Conservation (phyloP, 768 basidiomycete genomes). For the Gloeostereum incarnatum region DNA sequence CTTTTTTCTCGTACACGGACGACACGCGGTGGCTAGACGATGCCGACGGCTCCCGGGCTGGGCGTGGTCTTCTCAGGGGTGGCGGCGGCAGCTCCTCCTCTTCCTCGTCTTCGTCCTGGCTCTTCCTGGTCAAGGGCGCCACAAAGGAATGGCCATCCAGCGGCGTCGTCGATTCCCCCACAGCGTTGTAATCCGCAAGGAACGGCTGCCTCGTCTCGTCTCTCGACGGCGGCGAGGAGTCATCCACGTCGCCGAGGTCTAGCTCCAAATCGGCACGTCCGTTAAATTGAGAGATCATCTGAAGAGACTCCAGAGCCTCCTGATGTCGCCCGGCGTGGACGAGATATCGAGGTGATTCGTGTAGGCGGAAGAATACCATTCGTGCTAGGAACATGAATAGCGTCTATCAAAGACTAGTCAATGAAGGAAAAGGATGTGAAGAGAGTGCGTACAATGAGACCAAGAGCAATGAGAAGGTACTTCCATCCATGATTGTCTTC, state of each 20-base stretch:
- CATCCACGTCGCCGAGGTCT: slow-evolving; percentile 61
- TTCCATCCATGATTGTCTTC: slow-evolving; percentile 88
- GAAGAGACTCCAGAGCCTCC: slow-evolving; percentile 78
- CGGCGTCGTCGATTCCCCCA: neutral
- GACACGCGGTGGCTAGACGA: slow-evolving; percentile 20
- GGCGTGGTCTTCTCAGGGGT: neutral
- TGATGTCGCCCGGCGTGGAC: slow-evolving; percentile 79
- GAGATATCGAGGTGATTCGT: slow-evolving; percentile 92
- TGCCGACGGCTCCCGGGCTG: neutral
- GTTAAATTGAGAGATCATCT: slow-evolving; percentile 82
- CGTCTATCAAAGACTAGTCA: slow-evolving; percentile 44
- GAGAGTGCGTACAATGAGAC: slow-evolving; percentile 60
- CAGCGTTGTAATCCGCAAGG: slow-evolving; percentile 8
- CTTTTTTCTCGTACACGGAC: slow-evolving; percentile 33
- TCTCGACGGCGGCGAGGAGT: slow-evolving; percentile 17
- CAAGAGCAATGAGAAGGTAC: slow-evolving; percentile 68
- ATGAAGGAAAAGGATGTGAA: slow-evolving; percentile 1
- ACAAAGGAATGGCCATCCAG: neutral
- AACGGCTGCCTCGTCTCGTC: slow-evolving; percentile 9
- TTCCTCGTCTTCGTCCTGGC: neutral
- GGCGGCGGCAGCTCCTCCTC: neutral
- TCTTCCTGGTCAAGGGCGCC: neutral
- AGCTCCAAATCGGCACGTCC: slow-evolving; percentile 62
- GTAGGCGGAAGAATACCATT: slow-evolving; percentile 82
- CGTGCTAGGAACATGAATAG: slow-evolving; percentile 80